Base-by-base conservation (phyloP, 2,329 filamentous ascomycete species). In the Cryphonectria radicalis region DNA sequence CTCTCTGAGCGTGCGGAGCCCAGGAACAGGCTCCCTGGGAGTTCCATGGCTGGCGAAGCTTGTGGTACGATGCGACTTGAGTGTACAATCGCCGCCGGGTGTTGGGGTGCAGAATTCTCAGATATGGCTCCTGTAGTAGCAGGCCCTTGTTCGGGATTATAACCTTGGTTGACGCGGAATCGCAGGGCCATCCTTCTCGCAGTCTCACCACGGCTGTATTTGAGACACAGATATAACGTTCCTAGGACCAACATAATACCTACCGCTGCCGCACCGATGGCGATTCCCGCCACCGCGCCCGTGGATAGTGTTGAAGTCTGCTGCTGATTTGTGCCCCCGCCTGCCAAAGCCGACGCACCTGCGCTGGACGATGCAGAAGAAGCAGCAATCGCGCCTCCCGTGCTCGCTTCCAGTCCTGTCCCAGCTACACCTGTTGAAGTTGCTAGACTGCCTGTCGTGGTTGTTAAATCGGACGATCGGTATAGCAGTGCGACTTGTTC, bases 211-310 rank as follows among this genome's bases (percentile, higher is more conserved):
- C 55, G 40, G 14, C 70, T 55, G n/a, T 64, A 46, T 13, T 63
- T 68, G 10, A 70, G 63, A n/a, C 32, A 72, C 1, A 70, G 25
- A 57, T 65, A 72, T 7, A 72, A 72, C 37, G 66, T 22, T 40
- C 37, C 63, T 8, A 66, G 3, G 22, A 69, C 67, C 11, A 64
- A 37, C 5, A 25, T 4, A 1, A 70, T 43, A 1, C 63, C 67
- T 3, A 66, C 37, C 3, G 63, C 70, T 7, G 63, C 70, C 32
- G 70, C 70, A 14, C 65, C 70, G n/a, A 70, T 70, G 43, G 63
- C 70, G 43, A 72, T 72, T 13, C 70, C 63, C 10, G 70, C 70
- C 5, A 63, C 62, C 10, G 70, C 70, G 32, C 67, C 70, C 11
- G 70, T 35, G 4, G 67, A 72, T 28, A 70, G 50, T 5, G 46